Percentiles rank a stretch among this genome's conserved stretches.
Evolutionary conservation across 257 asterid genomes (phyloP).

Genomic region (Cynanchum wilfordii): DNA sequence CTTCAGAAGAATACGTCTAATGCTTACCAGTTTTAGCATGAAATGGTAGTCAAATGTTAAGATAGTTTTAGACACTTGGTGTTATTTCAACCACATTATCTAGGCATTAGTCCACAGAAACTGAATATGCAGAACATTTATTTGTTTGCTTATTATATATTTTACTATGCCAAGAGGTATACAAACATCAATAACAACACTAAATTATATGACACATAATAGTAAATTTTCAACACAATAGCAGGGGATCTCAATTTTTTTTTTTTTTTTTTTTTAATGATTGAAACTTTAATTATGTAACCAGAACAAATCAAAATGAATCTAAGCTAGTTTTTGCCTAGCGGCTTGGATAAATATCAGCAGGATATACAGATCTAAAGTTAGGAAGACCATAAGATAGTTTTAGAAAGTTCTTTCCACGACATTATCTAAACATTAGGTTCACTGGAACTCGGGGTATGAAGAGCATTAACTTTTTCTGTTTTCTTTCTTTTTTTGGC

Average conservation of each 20-base stretch:
- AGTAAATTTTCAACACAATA: not conserved
- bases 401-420: too few relatives aligned
- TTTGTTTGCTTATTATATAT: too few relatives aligned
- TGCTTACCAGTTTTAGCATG: not conserved
- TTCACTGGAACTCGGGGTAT: too few relatives aligned
- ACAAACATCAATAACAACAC: not conserved
- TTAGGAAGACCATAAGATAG: not conserved
- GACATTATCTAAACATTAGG: too few relatives aligned
- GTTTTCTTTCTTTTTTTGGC: too few relatives aligned
- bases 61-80: not conserved
- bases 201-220: not conserved
- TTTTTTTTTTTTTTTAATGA: not conserved
- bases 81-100: not conserved
- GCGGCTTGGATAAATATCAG: conserved; percentile 2
- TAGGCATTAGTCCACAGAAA: not conserved
- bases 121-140: not conserved
- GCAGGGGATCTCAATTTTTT: not conserved
- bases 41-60: too few relatives aligned
- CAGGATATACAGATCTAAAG: not conserved
- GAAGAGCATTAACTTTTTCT: too few relatives aligned
- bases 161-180: not conserved
- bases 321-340: not conserved
- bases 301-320: not conserved
- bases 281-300: not conserved
- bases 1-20: not conserved